Evolutionary conservation across 2,329 filamentous ascomycete genomes (phyloP).

Genomic region (Nothophaeocryptopus gaeumannii): DNA sequence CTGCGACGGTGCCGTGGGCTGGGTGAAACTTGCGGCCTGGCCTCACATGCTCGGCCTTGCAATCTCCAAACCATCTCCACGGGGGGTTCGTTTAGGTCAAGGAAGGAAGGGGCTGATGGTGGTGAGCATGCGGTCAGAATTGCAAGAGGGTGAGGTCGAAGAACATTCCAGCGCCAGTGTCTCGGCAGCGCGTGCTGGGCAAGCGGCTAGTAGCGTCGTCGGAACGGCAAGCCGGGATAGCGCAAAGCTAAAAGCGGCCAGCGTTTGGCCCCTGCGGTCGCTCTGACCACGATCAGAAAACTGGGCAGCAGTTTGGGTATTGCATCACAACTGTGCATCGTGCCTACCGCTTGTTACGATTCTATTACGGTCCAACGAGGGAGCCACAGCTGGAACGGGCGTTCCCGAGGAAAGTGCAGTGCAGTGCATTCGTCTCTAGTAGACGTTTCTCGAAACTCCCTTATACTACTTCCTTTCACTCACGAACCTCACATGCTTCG

Average conservation of each 20-base stretch:
- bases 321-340: conserved; percentile 6
- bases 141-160: neutral
- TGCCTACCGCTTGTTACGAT: neutral
- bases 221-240: no score
- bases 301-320: conserved; percentile 3
- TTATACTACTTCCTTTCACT: conserved; percentile 4
- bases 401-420: neutral
- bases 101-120: neutral
- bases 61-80: no score
- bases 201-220: no score
- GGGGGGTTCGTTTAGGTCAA: no score
- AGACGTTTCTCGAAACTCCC: neutral
- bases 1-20: no score
- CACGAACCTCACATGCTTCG: neutral
- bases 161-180: no score
- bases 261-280: neutral
- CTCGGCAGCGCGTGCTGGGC: no score
- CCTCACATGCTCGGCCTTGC: no score
- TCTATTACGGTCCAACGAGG: neutral
- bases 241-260: no score
- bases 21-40: no score
- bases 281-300: conserved; percentile 4
- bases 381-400: neutral
- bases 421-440: conserved; percentile 1
- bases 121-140: neutral